These are phyloP conservation scores for Phtheirospermum japonicum DNA, from an alignment of 257 asterid genomes.

Conservation along the genomic window DNA sequence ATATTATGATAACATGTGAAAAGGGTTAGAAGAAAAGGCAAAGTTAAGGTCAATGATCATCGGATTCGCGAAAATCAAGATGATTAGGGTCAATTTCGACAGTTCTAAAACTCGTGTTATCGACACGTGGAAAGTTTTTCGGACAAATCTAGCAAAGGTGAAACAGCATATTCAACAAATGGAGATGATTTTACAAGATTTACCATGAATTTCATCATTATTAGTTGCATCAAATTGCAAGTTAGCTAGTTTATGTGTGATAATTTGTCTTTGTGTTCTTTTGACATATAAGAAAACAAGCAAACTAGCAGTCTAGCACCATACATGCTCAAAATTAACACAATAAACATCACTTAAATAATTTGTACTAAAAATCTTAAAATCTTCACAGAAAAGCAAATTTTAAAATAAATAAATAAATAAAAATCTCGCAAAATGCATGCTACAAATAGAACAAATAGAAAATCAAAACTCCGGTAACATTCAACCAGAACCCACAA, in stretches of 20 bases:
- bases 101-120: background rate
- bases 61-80: background rate
- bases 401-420: background rate
- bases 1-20: background rate
- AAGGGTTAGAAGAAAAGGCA: background rate
- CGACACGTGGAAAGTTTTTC: background rate
- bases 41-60: background rate
- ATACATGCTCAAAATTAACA: background rate
- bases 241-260: background rate
- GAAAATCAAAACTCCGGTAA: background rate
- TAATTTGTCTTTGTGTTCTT: background rate
- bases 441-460: background rate
- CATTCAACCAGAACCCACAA: constrained; percentile 1
- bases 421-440: background rate
- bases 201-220: background rate
- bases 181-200: background rate
- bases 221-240: background rate
- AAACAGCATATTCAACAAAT: background rate
- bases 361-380: background rate
- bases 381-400: background rate
- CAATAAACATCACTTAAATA: background rate
- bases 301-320: constrained; percentile 3
- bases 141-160: background rate
- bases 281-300: background rate
- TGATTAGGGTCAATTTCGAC: background rate